Conservation (phyloP, 1,284 basidiomycete species). For the Rhodotorula sp. region DNA sequence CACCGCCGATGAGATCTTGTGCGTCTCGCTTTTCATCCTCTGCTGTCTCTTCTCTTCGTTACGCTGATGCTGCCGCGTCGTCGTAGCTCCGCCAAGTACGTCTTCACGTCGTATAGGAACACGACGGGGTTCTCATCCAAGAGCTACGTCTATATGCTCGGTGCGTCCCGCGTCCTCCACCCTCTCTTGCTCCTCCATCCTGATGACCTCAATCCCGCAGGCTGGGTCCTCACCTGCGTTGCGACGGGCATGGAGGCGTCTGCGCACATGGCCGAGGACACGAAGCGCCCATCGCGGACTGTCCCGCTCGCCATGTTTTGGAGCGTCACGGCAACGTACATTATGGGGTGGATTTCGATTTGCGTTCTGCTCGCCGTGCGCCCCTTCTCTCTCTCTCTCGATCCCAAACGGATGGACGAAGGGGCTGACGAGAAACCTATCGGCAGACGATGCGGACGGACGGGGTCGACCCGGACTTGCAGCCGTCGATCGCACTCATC, state of each 20-base stretch:
- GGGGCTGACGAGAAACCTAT: neutral
- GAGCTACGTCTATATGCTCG: constrained; percentile 46
- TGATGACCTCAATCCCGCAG: neutral
- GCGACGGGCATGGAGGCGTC: constrained; percentile 44
- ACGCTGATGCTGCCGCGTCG: neutral
- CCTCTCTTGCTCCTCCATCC: too few species aligned
- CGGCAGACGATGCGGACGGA: constrained; percentile 24
- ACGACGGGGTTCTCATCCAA: constrained; percentile 39
- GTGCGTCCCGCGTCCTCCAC: constrained; percentile 25
- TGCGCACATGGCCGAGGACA: constrained; percentile 46
- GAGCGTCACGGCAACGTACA: constrained; percentile 40
- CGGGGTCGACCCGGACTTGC: constrained; percentile 28
- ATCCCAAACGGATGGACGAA: neutral
- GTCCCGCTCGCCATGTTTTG: constrained; percentile 47
- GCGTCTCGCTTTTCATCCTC: neutral
- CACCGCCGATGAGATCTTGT: constrained; percentile 23
- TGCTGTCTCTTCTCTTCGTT: too few species aligned
- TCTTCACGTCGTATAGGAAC: constrained; percentile 44
- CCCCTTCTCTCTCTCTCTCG: too few species aligned
- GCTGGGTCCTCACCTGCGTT: constrained; percentile 41
- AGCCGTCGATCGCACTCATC: constrained; percentile 35
- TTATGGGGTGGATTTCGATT: constrained; percentile 44
- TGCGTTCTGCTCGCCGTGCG: constrained; percentile 36
- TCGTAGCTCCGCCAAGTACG: constrained; percentile 35
- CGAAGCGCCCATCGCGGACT: constrained; percentile 41